phyloP scores from a whole-genome alignment of 2,329 filamentous ascomycete species.

The Penicillium frequentans region DNA sequence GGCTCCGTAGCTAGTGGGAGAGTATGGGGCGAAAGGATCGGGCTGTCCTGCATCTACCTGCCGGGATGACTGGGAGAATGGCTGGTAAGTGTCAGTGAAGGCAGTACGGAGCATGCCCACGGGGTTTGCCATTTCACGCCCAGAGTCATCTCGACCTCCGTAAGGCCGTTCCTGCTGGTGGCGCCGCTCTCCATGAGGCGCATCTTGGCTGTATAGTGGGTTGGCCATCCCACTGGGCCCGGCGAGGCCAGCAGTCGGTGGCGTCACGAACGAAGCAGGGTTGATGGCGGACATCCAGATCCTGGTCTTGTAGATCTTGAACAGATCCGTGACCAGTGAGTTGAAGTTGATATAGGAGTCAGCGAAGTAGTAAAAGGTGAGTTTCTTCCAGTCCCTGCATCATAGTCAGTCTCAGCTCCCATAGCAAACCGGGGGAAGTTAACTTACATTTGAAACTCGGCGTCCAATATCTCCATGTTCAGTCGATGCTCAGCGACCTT shows the following conservation, averaged over 20 bases:
- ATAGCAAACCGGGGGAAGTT: not conserved
- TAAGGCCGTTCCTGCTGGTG: conserved; percentile 41
- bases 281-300: conserved; percentile 99
- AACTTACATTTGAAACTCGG: conserved; percentile 95
- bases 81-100: conserved; percentile 40
- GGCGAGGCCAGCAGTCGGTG: conserved; percentile 68
- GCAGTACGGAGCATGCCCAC: conserved; percentile 32
- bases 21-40: conserved; percentile 39
- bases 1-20: conserved; percentile 35
- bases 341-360: conserved; percentile 99
- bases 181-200: conserved; percentile 37
- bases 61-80: conserved; percentile 32
- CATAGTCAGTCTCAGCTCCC: not conserved
- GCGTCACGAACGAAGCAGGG: conserved; percentile 85
- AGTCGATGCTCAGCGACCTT: conserved; percentile 93
- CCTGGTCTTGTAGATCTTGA: conserved; percentile 98
- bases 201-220: conserved; percentile 55
- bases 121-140: conserved; percentile 30
- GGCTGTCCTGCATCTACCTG: conserved; percentile 33
- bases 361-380: conserved; percentile 99
- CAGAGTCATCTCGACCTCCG: conserved; percentile 32
- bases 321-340: conserved; percentile 90
- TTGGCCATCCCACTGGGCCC: conserved; percentile 67
- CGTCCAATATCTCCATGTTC: conserved; percentile 98
- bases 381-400: conserved; percentile 91